These are phyloP conservation scores for Pulveroboletus sp. DNA, from an alignment of 1,284 basidiomycete species.

Conservation along the genomic window DNA sequence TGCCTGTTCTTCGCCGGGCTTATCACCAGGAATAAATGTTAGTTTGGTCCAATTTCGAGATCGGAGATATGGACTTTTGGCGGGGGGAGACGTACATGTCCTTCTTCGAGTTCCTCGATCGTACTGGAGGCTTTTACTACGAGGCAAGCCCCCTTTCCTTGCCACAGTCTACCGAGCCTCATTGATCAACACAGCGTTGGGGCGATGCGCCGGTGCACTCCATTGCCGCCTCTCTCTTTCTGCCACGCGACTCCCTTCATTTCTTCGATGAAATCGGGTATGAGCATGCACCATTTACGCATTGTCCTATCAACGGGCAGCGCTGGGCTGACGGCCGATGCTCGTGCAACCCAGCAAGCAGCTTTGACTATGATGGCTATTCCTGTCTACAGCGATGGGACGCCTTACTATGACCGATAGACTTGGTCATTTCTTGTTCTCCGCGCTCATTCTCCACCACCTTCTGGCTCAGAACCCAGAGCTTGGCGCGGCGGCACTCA, in stretches of 20 bases:
- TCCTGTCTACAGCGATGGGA: slow-evolving; percentile 30
- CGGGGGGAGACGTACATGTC: slow-evolving; percentile 73
- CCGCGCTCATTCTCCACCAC: background rate
- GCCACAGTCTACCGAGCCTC: background rate
- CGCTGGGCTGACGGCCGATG: slow-evolving; percentile 47
- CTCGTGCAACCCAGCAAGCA: slow-evolving; percentile 47
- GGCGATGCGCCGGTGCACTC: slow-evolving; percentile 89
- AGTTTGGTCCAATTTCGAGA: slow-evolving; percentile 89
- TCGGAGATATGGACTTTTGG: slow-evolving; percentile 84
- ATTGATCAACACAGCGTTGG: slow-evolving; percentile 56
- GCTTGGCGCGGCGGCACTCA: background rate
- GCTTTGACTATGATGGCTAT: slow-evolving; percentile 46
- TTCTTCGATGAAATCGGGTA: slow-evolving; percentile 67
- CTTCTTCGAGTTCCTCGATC: slow-evolving; percentile 80
- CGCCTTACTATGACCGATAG: background rate
- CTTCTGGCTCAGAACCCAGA: background rate
- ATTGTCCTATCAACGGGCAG: slow-evolving; percentile 54
- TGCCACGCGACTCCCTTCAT: slow-evolving; percentile 67
- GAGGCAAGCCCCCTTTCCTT: slow-evolving; percentile 49
- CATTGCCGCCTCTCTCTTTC: slow-evolving; percentile 77
- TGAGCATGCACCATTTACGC: slow-evolving; percentile 58
- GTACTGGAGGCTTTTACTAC: slow-evolving; percentile 82
- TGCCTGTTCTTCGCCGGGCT: background rate
- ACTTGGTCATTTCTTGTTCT: background rate
- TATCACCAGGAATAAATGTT: background rate